Evolutionary conservation across 108 stramenopile species (phyloP).

Genomic region (Cylindrotheca fusiformis): DNA sequence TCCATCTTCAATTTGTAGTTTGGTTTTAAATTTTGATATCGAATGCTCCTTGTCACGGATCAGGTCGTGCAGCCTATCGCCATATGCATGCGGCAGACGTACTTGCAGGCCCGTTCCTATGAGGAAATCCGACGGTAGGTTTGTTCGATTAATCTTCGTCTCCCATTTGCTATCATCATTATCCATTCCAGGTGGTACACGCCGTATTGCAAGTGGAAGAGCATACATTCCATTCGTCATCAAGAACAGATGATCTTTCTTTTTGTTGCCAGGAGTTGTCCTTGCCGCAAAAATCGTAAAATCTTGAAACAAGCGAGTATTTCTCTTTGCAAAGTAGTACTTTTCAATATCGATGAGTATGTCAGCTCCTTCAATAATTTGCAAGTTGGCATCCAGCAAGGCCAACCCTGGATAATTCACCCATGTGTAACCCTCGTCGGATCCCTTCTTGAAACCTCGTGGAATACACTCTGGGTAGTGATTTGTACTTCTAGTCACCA

Average conservation of each 20-base stretch:
- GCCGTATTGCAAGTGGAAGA: not conserved
- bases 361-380: not conserved
- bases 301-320: not conserved
- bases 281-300: not conserved
- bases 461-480: not conserved
- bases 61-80: not conserved
- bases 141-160: not conserved
- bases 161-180: not conserved
- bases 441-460: not conserved
- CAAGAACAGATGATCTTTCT: not conserved
- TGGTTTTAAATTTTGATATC: too few relatives aligned
- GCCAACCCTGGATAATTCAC: not conserved
- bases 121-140: not conserved
- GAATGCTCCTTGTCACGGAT: not conserved
- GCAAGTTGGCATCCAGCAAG: not conserved
- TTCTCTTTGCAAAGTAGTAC: not conserved
- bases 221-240: not conserved
- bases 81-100: not conserved
- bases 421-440: not conserved
- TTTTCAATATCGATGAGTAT: not conserved
- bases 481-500: not conserved
- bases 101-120: not conserved
- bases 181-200: not conserved
- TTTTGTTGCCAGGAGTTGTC: not conserved
- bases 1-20: not conserved